Base-by-base conservation (phyloP, 495 filamentous ascomycete species). In the Terfezia boudieri region DNA sequence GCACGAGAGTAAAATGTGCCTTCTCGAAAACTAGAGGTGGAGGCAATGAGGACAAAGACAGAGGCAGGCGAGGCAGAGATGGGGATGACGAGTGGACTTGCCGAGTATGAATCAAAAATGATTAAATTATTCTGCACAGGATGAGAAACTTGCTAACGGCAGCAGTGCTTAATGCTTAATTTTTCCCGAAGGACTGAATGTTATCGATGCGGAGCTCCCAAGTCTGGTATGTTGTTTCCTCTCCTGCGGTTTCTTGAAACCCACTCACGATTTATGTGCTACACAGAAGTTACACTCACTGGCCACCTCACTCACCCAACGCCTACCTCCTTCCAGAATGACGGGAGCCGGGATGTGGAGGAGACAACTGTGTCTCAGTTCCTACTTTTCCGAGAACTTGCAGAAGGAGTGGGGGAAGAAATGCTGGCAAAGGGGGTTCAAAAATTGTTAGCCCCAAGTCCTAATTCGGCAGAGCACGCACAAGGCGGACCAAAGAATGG, bases 351-450 rank as follows among this genome's bases (percentile, higher is more conserved):
- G 46, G 88, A 93, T 66, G 83, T 78, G 49, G 81, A 82, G 8
- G 75, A 81, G 5, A 80, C 89, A 48, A 74, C 75, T 5, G 77
- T 84, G 1, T 89, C 84, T 2, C 86, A 90, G 52, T 88, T 88
- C 56, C 70, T 94, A 14, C 74, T 94, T 4, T 71, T 94, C 36
- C 77, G 84, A 49, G 77, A 77, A 14, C 70, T 94, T n/a, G 81
- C 86, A 43, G 64, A 75, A 7, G 77, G 80, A 3, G 80, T 86
- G 20, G 83, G 73, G 16, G 87, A 93, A 65, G 76, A 86, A 56
- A 71, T 87, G 11, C 71, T 93, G 2, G 82, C 84, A 1, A 82
- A 80, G 59, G 86, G 84, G 37, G 76, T 87, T 35, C 75, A 79
- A 55, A 93, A 90, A 66, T 70, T 94, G 10, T 84, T 59, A 9